Percentiles rank a stretch among this genome's conserved stretches.
These are phyloP conservation scores for Neopestalotiopsis sp. DNA, from an alignment of 2,329 filamentous ascomycete genomes.

Conservation along the genomic window DNA sequence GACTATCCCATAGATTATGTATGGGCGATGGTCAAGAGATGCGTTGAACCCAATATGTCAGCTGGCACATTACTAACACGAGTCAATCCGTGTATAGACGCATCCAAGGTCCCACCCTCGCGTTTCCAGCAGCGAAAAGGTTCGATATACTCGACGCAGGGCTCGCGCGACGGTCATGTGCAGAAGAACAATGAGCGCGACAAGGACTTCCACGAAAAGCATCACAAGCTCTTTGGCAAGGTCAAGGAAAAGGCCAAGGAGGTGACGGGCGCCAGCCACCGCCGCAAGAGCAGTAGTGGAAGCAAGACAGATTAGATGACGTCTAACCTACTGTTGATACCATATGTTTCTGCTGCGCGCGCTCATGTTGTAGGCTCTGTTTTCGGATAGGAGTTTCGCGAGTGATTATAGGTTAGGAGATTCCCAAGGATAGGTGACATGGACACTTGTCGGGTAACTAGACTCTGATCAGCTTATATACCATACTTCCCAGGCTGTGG, in stretches of 20 bases:
- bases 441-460: not conserved
- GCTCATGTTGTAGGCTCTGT: not conserved
- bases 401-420: no score
- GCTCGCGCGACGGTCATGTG: slow-evolving; percentile 68
- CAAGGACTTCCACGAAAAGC: slow-evolving; percentile 65
- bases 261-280: slow-evolving; percentile 4
- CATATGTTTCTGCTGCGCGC: not conserved
- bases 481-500: not conserved
- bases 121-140: slow-evolving; percentile 74
- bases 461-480: not conserved
- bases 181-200: slow-evolving; percentile 58
- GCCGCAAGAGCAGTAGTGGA: slow-evolving; percentile 21
- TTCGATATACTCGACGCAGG: slow-evolving; percentile 70
- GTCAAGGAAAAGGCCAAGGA: slow-evolving; percentile 42
- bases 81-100: slow-evolving; percentile 48
- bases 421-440: not conserved
- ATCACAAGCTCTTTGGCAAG: slow-evolving; percentile 52
- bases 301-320: slow-evolving; percentile 2
- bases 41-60: not conserved
- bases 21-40: no score
- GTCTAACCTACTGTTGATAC: not conserved
- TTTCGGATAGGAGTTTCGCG: not conserved
- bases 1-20: no score
- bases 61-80: not conserved
- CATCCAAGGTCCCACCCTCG: slow-evolving; percentile 69